phyloP scores from a whole-genome alignment of 176 grass and related monocot genomes.

The Miscanthus lutarioriparius region DNA sequence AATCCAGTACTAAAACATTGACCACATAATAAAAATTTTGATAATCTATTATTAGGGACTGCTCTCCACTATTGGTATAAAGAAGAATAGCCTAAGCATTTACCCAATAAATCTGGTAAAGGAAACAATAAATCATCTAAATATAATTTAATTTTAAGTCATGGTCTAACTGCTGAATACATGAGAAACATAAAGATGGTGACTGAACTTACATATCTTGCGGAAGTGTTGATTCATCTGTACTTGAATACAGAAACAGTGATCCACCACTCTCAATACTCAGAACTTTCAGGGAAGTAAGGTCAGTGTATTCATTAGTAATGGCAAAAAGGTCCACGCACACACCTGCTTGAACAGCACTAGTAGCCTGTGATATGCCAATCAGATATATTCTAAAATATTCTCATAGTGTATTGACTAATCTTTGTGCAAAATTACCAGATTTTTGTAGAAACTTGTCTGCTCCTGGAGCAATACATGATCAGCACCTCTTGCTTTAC shows the following conservation, averaged over 20 bases:
- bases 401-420: slow-evolving; percentile 20
- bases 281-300: slow-evolving; percentile 82
- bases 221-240: slow-evolving; percentile 94
- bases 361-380: slow-evolving; percentile 85
- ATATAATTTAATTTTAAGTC: slow-evolving; percentile 17
- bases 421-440: slow-evolving; percentile 58
- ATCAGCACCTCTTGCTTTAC: slow-evolving; percentile 57
- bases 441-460: slow-evolving; percentile 83
- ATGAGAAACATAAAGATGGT: slow-evolving; percentile 7
- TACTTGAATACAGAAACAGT: slow-evolving; percentile 81
- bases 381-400: slow-evolving; percentile 57
- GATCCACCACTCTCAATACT: slow-evolving; percentile 94
- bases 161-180: slow-evolving; percentile 11
- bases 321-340: slow-evolving; percentile 94
- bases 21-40: neutral
- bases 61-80: neutral
- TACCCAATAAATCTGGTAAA: slow-evolving; percentile 14
- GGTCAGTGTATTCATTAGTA: slow-evolving; percentile 93
- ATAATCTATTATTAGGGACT: neutral
- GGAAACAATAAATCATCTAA: neutral
- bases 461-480: slow-evolving; percentile 62
- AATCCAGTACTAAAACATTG: slow-evolving; percentile 13
- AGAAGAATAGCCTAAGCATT: neutral
- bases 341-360: slow-evolving; percentile 96
- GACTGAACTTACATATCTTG: slow-evolving; percentile 86